Evolutionary conservation across 257 asterid species (phyloP).

Genomic region (Solanum infundibuliforme): DNA sequence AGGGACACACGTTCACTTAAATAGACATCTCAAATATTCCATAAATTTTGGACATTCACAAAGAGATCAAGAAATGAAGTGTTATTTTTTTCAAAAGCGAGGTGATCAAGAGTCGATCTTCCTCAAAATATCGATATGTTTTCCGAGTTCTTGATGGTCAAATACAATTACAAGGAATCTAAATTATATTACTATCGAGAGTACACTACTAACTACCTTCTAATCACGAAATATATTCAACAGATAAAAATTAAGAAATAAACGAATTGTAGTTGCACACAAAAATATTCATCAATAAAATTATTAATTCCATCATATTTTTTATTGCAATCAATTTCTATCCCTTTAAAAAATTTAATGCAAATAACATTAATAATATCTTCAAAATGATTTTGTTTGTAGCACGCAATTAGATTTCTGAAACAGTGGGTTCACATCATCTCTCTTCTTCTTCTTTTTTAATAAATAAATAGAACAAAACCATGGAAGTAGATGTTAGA

Average conservation of each 20-base stretch:
- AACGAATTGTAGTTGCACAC: background rate
- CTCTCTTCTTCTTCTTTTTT: background rate
- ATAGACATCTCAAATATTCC: background rate
- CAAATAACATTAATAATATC: background rate
- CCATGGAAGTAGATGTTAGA: background rate
- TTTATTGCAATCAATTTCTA: background rate
- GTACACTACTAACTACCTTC: background rate
- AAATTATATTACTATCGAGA: background rate
- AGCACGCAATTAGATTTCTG: background rate
- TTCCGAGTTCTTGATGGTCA: background rate
- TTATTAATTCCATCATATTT: background rate
- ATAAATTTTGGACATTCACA: background rate
- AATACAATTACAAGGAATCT: background rate
- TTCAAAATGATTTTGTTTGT: background rate
- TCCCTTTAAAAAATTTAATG: background rate
- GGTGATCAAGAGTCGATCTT: background rate
- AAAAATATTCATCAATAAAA: background rate
- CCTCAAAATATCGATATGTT: background rate
- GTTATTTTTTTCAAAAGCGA: background rate
- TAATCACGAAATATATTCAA: background rate
- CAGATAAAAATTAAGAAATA: background rate
- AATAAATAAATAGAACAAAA: background rate
- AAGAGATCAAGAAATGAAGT: background rate
- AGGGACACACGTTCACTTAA: background rate
- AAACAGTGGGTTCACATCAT: background rate